A percentile compares a stretch with the other conserved stretches of the same genome.
These are phyloP conservation scores for Sindora glabra DNA, from an alignment of 306 rosid genomes.

Conservation along the genomic window DNA sequence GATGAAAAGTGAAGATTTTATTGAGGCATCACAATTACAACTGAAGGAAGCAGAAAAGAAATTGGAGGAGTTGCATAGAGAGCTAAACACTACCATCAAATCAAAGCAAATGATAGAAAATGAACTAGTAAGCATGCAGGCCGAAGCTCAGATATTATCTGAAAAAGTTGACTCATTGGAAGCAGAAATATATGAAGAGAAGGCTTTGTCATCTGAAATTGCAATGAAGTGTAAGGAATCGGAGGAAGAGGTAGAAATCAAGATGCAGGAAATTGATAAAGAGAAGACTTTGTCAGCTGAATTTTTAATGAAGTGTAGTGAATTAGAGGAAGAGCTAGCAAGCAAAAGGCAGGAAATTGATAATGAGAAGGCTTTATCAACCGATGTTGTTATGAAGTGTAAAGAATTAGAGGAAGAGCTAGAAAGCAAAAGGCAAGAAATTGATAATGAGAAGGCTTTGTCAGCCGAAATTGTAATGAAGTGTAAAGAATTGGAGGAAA, in stretches of 20 bases:
- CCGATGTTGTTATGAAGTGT: constrained; percentile 39
- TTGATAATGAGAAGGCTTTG: constrained; percentile 46
- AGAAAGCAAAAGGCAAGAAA: constrained; percentile 40
- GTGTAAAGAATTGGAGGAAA: constrained; percentile 53
- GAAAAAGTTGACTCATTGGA: constrained; percentile 46
- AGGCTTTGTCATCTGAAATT: constrained; percentile 38
- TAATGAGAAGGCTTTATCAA: constrained; percentile 46
- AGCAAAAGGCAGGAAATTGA: constrained; percentile 49
- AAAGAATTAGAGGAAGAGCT: constrained; percentile 54
- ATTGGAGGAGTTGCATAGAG: constrained; percentile 54
- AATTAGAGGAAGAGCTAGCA: constrained; percentile 51
- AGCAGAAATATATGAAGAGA: constrained; percentile 54
- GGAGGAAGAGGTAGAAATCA: constrained; percentile 54
- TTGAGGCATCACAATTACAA: constrained; percentile 47
- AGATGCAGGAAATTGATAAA: constrained; percentile 46
- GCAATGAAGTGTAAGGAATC: constrained; percentile 38
- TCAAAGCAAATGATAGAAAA: constrained; percentile 54
- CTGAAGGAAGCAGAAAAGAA: constrained; percentile 47
- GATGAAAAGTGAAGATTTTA: constrained; percentile 38
- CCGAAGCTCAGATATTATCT: constrained; percentile 48
- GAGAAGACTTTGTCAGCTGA: constrained; percentile 47
- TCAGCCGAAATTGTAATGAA: constrained; percentile 37
- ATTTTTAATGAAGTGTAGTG: constrained; percentile 38
- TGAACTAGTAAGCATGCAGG: constrained; percentile 54
- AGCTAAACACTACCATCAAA: constrained; percentile 40